These are phyloP conservation scores for Jamesozyma gamospora DNA, from an alignment of 805 yeast genomes.

Conservation along the genomic window DNA sequence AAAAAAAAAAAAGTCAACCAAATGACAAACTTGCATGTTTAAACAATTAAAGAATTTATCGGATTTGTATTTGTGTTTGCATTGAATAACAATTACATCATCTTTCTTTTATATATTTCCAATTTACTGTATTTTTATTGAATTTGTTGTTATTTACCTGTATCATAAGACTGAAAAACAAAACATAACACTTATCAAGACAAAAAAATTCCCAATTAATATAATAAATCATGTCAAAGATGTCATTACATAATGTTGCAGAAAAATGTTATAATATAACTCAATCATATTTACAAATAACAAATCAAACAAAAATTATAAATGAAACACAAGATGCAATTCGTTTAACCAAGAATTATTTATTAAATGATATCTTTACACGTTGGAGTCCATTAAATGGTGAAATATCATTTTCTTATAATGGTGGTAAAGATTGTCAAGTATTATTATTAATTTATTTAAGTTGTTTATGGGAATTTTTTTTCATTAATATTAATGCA, in stretches of 20 bases:
- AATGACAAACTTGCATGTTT: no score
- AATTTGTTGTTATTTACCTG: no score
- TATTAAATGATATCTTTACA: slow-evolving; percentile 21
- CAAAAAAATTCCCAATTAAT: no score
- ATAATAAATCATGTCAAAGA: background rate
- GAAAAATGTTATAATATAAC: slow-evolving; percentile 22
- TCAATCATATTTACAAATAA: slow-evolving; percentile 15
- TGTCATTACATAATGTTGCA: slow-evolving; percentile 12
- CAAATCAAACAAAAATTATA: slow-evolving; percentile 10
- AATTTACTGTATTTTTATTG: no score
- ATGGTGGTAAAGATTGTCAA: slow-evolving; percentile 95
- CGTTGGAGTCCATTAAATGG: slow-evolving; percentile 28
- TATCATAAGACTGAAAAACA: no score
- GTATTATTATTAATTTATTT: slow-evolving; percentile 73
- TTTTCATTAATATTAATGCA: slow-evolving; percentile 9
- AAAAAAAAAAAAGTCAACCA: no score
- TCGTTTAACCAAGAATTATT: slow-evolving; percentile 12
- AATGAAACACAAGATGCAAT: slow-evolving; percentile 25
- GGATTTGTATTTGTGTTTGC: no score
- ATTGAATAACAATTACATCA: no score
- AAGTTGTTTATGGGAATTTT: slow-evolving; percentile 38
- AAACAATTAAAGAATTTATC: no score
- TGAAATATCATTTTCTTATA: slow-evolving; percentile 72
- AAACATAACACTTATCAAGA: no score
- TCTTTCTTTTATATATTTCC: no score